These are phyloP conservation scores for Claviceps maximensis DNA, from an alignment of 2,329 filamentous ascomycete genomes.

Conservation along the genomic window DNA sequence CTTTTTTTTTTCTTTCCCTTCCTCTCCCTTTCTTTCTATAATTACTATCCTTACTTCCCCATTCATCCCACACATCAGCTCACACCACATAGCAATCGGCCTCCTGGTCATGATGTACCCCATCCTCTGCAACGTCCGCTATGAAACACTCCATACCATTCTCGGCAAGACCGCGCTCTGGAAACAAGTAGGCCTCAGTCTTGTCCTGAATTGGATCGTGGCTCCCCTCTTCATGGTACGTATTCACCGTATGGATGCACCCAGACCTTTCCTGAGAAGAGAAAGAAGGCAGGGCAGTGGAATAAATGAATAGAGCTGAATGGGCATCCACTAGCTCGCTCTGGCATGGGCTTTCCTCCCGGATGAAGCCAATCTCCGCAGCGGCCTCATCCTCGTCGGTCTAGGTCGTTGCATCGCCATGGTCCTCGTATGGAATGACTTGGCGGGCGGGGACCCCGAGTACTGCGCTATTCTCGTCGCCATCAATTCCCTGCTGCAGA, in stretches of 20 bases:
- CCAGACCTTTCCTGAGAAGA: not conserved
- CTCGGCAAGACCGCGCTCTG: conserved; percentile 51
- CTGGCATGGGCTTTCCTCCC: conserved; percentile 58
- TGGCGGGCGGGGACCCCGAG: conserved; percentile 61
- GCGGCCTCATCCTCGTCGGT: conserved; percentile 69
- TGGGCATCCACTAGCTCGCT: conserved; percentile 32
- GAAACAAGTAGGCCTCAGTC: conserved; percentile 66
- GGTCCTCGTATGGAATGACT: conserved; percentile 60
- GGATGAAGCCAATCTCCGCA: conserved; percentile 41
- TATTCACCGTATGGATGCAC: no score
- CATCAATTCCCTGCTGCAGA: conserved; percentile 62
- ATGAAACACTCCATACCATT: conserved; percentile 57
- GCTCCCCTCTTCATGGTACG: conserved; percentile 70
- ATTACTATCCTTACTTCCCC: no score
- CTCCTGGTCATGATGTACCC: conserved; percentile 91
- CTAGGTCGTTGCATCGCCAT: conserved; percentile 81
- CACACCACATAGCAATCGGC: conserved; percentile 46
- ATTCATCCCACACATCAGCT: not conserved
- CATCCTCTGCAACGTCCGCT: conserved; percentile 76
- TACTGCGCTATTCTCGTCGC: conserved; percentile 76
- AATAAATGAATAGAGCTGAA: not conserved
- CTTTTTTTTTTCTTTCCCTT: not conserved
- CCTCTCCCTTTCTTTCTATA: not conserved
- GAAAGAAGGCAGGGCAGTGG: not conserved
- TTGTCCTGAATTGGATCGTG: conserved; percentile 71